Conservation (phyloP, 495 filamentous ascomycete genomes). For the Penicillium salamii region DNA sequence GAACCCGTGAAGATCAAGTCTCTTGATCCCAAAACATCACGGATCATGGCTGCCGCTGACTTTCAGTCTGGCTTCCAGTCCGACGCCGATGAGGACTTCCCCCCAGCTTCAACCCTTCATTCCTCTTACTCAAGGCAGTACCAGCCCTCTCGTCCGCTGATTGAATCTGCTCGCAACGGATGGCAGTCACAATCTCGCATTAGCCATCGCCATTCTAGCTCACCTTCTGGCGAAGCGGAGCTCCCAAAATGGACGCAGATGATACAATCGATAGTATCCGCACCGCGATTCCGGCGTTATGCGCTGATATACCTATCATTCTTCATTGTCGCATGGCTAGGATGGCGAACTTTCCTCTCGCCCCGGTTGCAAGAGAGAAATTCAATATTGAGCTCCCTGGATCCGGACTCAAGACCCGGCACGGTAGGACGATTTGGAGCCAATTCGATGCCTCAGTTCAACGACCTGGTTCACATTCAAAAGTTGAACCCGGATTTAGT, state of each 20-base stretch:
- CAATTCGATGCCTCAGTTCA: slow-evolving; percentile 47
- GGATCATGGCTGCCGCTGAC: background rate
- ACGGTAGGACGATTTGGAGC: slow-evolving; percentile 45
- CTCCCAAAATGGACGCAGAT: slow-evolving; percentile 28
- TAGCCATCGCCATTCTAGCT: slow-evolving; percentile 18
- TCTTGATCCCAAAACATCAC: too few relatives aligned
- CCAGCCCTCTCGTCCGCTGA: slow-evolving; percentile 34
- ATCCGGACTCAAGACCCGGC: slow-evolving; percentile 28
- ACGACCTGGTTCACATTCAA: slow-evolving; percentile 44
- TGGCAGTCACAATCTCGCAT: slow-evolving; percentile 36
- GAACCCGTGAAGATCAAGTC: background rate
- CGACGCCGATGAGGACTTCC: slow-evolving; percentile 20
- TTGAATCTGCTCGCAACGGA: slow-evolving; percentile 46
- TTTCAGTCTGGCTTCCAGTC: slow-evolving; percentile 9
- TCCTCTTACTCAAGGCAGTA: slow-evolving; percentile 10
- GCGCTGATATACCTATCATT: slow-evolving; percentile 41
- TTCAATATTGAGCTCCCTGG: slow-evolving; percentile 34
- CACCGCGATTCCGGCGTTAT: slow-evolving; percentile 49
- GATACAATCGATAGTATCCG: slow-evolving; percentile 32
- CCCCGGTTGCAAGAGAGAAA: slow-evolving; percentile 39
- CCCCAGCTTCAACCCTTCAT: slow-evolving; percentile 5
- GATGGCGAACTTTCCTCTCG: slow-evolving; percentile 41
- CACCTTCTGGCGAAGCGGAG: slow-evolving; percentile 13
- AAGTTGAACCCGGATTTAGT: slow-evolving; percentile 38
- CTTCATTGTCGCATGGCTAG: slow-evolving; percentile 31